Base-by-base conservation (phyloP, 192 early-diverging fungal species). In the Entomortierella chlamydospora region DNA sequence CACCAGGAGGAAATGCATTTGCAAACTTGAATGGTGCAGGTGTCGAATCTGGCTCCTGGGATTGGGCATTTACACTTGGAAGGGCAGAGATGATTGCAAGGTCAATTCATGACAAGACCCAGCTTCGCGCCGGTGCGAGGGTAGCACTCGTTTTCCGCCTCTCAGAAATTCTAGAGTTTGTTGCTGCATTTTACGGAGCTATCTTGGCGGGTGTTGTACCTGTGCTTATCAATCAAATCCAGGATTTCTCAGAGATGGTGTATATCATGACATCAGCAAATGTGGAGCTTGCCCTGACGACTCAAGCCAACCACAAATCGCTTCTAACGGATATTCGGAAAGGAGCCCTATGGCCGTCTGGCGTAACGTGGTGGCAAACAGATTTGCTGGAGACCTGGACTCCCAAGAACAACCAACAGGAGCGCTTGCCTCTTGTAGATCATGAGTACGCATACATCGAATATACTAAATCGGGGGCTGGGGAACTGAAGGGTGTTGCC, bases 371-470 rank as follows among this genome's bases (percentile, higher is more conserved):
- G 91, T 92, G 91, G 88, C 90, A 91, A 52, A 94, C 93, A 10
- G 92, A 91, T 45, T 87, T 90, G 25, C 82, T 92, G 37, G 91
- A 91, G 23, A 86, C 85, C 0, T 90, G 77, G 74, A 86, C 78
- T 70, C 87, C 78, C 7, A 86, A 83, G 34, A 87, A 86, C 20
- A 76, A 72, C 17, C 64, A 74, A 37, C 72, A 77, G 13, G 86
- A 87, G 41, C 83, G 86, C 54, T 70, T 81, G 20, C 76, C 82
- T 20, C 73, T 86, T 30, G 15, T 13, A 1, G 70, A 74, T 1
- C 67, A 70, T 28, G 93, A 94, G 33, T 55, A 91, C n/a, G 94
- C 94, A 0, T 94, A 94, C 52, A 88, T 95, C 31, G 93, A 93
- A 72, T 94, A 91, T 56, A 90, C 90, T 51, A 95, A 93, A 60